These are phyloP conservation scores for Syzygium aromaticum DNA, from an alignment of 345 rosid species.

Conservation along the genomic window DNA sequence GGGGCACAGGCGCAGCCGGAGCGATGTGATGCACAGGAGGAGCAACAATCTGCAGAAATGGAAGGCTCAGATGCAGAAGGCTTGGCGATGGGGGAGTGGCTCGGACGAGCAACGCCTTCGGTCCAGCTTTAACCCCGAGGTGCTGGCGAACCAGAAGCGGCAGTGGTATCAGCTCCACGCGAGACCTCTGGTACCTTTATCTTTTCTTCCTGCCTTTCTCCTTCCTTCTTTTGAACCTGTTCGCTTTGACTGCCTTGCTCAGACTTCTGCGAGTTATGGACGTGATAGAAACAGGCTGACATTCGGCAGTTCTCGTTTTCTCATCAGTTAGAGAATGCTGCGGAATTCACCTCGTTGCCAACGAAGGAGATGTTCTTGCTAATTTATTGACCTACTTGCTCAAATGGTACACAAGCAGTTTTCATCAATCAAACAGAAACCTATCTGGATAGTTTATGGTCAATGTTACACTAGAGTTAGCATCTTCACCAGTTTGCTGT, in stretches of 20 bases:
- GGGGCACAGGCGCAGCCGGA: constrained; percentile 46
- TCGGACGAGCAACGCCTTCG: constrained; percentile 29
- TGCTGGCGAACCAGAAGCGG: constrained; percentile 88
- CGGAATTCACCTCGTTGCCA: neutral
- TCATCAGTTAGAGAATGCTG: neutral
- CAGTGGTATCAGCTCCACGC: constrained; percentile 97
- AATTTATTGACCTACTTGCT: neutral
- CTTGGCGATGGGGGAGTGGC: constrained; percentile 72
- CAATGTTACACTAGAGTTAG: neutral
- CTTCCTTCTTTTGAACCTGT: neutral
- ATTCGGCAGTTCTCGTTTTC: neutral
- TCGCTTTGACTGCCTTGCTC: neutral
- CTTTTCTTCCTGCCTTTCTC: neutral
- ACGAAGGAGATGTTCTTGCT: neutral
- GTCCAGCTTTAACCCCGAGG: constrained; percentile 82
- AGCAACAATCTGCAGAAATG: constrained; percentile 48
- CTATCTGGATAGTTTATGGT: neutral
- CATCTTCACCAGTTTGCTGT: neutral
- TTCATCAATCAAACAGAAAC: neutral
- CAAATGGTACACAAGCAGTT: neutral
- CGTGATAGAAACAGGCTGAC: neutral
- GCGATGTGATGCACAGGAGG: constrained; percentile 36
- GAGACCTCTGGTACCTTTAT: constrained; percentile 50
- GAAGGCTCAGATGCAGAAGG: constrained; percentile 78
- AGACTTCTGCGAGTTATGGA: neutral